Evolutionary conservation across 257 asterid species (phyloP).

Genomic region (Solanum bulbocastanum): DNA sequence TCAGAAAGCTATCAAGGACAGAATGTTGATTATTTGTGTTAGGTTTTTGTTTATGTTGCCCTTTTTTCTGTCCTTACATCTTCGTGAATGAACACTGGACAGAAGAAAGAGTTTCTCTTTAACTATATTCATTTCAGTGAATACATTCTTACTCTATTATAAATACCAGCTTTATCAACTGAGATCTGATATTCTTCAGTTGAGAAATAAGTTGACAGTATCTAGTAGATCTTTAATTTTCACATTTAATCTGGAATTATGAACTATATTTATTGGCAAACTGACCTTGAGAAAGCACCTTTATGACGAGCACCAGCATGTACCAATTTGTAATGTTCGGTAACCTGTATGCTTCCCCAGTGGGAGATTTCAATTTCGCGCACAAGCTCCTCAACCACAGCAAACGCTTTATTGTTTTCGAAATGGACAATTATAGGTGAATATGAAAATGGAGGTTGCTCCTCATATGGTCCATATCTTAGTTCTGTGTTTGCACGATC

Average conservation of each 20-base stretch:
- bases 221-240: background rate
- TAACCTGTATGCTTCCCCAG: constrained; percentile 93
- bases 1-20: background rate
- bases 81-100: background rate
- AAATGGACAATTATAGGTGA: constrained; percentile 66
- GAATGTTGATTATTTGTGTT: background rate
- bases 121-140: background rate
- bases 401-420: constrained; percentile 85
- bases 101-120: background rate
- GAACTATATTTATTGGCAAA: background rate
- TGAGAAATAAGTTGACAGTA: background rate
- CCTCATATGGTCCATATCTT: constrained; percentile 82
- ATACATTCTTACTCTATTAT: background rate
- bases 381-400: constrained; percentile 98
- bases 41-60: background rate
- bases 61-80: background rate
- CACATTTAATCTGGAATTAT: background rate
- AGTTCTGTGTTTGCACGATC: constrained; percentile 58
- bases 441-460: constrained; percentile 49
- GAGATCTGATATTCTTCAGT: background rate
- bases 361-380: constrained; percentile 97
- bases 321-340: constrained; percentile 71
- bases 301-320: constrained; percentile 94
- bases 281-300: constrained; percentile 93
- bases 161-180: background rate